Evolutionary conservation across 2,329 filamentous ascomycete genomes (phyloP).

Genomic region (Orbilia oligospora): DNA sequence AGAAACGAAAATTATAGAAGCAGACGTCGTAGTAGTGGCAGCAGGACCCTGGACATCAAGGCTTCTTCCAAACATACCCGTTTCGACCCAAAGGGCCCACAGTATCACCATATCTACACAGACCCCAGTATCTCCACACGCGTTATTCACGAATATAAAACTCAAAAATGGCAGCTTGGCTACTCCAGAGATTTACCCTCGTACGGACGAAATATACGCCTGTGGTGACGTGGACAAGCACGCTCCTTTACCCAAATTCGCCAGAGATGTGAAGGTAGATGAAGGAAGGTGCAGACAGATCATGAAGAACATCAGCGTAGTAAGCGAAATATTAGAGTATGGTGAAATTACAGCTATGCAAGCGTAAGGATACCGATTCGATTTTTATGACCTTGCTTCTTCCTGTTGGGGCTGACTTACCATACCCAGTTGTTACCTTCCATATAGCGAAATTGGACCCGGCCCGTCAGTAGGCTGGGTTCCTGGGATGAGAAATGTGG

Average conservation of each 20-base stretch:
- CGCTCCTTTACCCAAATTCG: slow-evolving; percentile 81
- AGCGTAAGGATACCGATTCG: slow-evolving; percentile 69
- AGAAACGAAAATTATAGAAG: slow-evolving; percentile 70
- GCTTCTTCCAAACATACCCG: slow-evolving; percentile 73
- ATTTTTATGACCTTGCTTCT: neutral
- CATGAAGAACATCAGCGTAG: slow-evolving; percentile 79
- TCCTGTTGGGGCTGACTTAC: neutral
- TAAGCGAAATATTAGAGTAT: slow-evolving; percentile 77
- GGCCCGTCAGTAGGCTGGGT: slow-evolving; percentile 84
- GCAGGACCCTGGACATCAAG: slow-evolving; percentile 76
- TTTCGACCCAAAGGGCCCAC: slow-evolving; percentile 72
- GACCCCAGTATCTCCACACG: slow-evolving; percentile 78
- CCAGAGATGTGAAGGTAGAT: slow-evolving; percentile 83
- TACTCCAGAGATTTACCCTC: slow-evolving; percentile 92
- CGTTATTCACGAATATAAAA: slow-evolving; percentile 79
- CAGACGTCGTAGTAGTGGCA: slow-evolving; percentile 67
- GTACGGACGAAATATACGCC: slow-evolving; percentile 91
- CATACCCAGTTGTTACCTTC: slow-evolving; percentile 79
- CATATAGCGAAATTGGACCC: slow-evolving; percentile 74
- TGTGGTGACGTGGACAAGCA: slow-evolving; percentile 88
- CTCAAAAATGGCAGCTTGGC: slow-evolving; percentile 72
- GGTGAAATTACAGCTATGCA: slow-evolving; percentile 81
- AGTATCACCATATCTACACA: slow-evolving; percentile 73
- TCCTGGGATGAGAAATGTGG: slow-evolving; percentile 80
- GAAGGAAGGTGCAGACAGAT: slow-evolving; percentile 85